Base-by-base conservation (phyloP, 306 rosid species). In the Lupinus albus region DNA sequence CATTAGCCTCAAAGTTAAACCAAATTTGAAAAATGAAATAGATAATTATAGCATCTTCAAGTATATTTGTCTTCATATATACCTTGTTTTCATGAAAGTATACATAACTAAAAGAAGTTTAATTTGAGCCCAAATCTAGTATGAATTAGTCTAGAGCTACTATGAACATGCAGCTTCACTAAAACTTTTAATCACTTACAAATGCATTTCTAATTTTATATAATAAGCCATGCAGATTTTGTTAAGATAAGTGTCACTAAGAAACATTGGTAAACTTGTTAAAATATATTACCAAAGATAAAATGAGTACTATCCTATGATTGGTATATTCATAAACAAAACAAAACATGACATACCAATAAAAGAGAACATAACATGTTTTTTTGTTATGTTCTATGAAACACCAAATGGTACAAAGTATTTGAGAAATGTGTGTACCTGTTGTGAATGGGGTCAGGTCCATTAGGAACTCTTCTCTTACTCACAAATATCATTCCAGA, bases 361-460 rank as follows among this genome's bases (percentile, higher is more conserved):
- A 25, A 25, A 25, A 25, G 28, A 25, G 28, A 25, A 25, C 28
- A 25, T 25, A 0, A 25, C 28, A 25, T 25, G 0, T 25, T 25
- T 1, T 25, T 25, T 25, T 2, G 28, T 25, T 25, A 25, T 25
- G 28, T 25, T 25, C 28, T 25, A 25, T 25, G 3, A 25, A 0
- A 25, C 28, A 25, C 28, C 28, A 25, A 25, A 25, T 25, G 28
- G 3, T 25, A 25, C 28, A 25, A 25, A 25, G 25, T 21, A 46
- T 44, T 12, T n/a, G 56, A 67, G 28, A 33, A 8, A 68, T 47
- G 35, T 61, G 57, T 1, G 81, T 75, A 89, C 99, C 99, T 90
- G 97, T 94, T 94, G 76, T 94, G 99, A 82, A 94, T 94, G 51
- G 99, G 99, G 80, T 94, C 97, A 67, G 99, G 99, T 68, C 99